phyloP scores from a whole-genome alignment of 305 asterid species.

The Solanum hybrid region DNA sequence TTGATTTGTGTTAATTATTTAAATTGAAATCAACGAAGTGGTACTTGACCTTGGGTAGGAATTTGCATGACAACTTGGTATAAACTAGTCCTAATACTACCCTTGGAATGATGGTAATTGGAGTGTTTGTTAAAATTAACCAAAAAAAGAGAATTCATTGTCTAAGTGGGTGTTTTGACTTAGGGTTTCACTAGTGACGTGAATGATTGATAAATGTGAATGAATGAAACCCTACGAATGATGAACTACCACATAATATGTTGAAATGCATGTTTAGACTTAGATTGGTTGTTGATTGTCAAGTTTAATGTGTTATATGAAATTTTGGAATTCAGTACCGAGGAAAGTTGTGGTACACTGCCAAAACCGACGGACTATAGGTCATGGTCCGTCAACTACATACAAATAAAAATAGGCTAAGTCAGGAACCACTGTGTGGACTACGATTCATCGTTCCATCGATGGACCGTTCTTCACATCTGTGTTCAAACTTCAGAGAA shows the following conservation, averaged over 20 bases:
- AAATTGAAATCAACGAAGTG: neutral
- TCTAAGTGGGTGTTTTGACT: neutral
- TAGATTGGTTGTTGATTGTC: neutral
- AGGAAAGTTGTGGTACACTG: no score
- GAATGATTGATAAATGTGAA: neutral
- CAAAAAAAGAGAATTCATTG: no score
- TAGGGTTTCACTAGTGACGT: neutral
- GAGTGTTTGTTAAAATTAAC: neutral
- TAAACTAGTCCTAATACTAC: neutral
- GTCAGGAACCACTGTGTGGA: no score
- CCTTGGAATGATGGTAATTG: neutral
- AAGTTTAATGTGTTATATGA: neutral
- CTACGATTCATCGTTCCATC: no score
- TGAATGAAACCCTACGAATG: neutral
- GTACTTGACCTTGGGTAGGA: neutral
- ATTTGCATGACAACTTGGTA: neutral
- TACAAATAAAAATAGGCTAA: no score
- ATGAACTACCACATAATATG: neutral
- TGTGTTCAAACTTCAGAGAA: no score
- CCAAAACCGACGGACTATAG: no score
- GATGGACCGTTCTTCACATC: no score
- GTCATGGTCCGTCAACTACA: no score
- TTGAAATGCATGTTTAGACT: neutral
- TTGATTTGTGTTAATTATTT: neutral
- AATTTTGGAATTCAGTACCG: neutral